Evolutionary conservation across 2,329 filamentous ascomycete species (phyloP).

Genomic region (Colletotrichum theobromicola): DNA sequence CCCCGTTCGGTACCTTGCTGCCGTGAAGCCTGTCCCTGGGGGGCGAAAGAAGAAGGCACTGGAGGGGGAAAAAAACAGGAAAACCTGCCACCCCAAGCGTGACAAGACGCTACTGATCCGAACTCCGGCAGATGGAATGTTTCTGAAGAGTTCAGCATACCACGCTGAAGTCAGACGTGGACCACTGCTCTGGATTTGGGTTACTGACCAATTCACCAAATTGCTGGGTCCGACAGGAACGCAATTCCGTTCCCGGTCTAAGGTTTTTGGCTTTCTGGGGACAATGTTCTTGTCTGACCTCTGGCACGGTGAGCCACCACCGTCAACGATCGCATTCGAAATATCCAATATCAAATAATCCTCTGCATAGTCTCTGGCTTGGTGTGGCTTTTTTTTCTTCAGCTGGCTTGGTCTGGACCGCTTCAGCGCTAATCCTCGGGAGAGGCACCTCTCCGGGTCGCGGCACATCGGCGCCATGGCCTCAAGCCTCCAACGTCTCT

Average conservation of each 20-base stretch:
- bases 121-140: neutral
- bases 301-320: neutral
- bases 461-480: neutral
- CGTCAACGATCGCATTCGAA: neutral
- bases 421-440: neutral
- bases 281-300: neutral
- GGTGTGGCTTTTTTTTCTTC: neutral
- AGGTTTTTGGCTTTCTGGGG: neutral
- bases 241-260: neutral
- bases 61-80: neutral
- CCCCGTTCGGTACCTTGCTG: neutral
- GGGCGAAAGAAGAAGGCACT: neutral
- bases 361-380: neutral
- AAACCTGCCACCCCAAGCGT: neutral
- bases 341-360: neutral
- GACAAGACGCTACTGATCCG: neutral
- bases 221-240: neutral
- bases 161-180: neutral
- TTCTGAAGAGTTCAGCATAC: neutral
- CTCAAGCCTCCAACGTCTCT: neutral
- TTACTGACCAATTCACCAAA: neutral
- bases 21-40: neutral
- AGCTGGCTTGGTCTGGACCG: neutral
- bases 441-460: neutral
- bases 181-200: neutral